phyloP scores from a whole-genome alignment of 139 green algal species.

The Prasinococcaceae sp. region DNA sequence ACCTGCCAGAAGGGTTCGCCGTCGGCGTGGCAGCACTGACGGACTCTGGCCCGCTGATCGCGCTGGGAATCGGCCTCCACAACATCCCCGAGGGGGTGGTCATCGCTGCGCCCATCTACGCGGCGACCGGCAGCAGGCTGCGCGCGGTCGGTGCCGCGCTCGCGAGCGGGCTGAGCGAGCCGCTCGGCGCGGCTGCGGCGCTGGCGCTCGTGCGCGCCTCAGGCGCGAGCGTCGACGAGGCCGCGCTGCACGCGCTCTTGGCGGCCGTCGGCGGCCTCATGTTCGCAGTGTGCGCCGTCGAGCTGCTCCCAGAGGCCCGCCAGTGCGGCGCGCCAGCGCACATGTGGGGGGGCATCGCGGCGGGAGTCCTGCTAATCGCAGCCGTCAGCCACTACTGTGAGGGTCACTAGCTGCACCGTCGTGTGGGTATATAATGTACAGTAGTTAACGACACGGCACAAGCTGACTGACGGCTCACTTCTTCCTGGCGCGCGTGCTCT shows the following conservation, averaged over 20 bases:
- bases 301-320: constrained; percentile 69
- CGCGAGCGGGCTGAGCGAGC: constrained; percentile 63
- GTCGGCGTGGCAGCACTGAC: constrained; percentile 59
- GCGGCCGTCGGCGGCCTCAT: constrained; percentile 73
- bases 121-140: constrained; percentile 56
- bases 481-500: constrained; percentile 88
- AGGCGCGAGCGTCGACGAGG: constrained; percentile 5
- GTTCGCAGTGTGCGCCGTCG: constrained; percentile 59
- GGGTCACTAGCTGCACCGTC: no score
- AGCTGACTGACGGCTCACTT: constrained; percentile 49
- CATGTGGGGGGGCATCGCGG: no score
- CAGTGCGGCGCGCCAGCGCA: no score
- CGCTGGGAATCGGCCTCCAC: constrained; percentile 59
- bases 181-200: constrained; percentile 54
- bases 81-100: constrained; percentile 80
- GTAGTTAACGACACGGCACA: background rate
- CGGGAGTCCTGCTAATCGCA: no score
- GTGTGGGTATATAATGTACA: background rate
- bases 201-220: constrained; percentile 45
- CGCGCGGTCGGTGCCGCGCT: constrained; percentile 53
- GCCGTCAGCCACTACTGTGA: no score
- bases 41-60: constrained; percentile 53
- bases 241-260: constrained; percentile 53
- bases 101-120: constrained; percentile 72
- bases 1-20: constrained; percentile 69